A percentile compares a stretch with the other conserved stretches of the same genome.
phyloP scores from a whole-genome alignment of 306 rosid genomes.

The Prunus fruticosa region DNA sequence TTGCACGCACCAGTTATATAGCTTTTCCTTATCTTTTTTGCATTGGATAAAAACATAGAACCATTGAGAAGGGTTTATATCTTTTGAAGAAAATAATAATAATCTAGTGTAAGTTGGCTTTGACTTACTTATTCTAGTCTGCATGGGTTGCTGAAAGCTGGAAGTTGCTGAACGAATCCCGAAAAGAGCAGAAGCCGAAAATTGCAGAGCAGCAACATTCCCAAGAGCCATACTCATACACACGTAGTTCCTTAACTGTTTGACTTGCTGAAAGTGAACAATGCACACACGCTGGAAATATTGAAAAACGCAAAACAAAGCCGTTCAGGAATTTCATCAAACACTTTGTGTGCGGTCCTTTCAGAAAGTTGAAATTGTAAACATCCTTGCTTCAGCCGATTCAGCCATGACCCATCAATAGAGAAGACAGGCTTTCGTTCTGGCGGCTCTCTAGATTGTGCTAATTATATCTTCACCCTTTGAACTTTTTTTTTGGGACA shows the following conservation, averaged over 20 bases:
- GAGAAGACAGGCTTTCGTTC: not conserved
- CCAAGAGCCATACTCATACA: conserved; percentile 31
- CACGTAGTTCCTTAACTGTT: not conserved
- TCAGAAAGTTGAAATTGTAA: not conserved
- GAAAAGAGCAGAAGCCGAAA: conserved; percentile 36
- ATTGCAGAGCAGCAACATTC: conserved; percentile 38
- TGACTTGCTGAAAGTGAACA: too few relatives aligned
- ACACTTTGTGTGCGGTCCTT: conserved; percentile 31
- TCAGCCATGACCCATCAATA: not conserved
- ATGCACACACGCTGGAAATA: not conserved
- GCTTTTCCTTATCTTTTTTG: not conserved
- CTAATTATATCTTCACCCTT: not conserved
- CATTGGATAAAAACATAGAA: too few relatives aligned
- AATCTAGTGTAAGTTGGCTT: not conserved
- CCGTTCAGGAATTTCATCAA: conserved; percentile 39
- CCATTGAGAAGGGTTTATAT: not conserved
- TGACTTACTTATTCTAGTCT: conserved; percentile 48
- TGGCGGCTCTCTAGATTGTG: not conserved
- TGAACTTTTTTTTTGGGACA: too few relatives aligned
- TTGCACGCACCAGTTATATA: not conserved
- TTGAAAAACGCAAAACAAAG: not conserved
- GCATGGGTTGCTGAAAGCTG: conserved; percentile 38
- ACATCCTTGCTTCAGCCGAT: not conserved
- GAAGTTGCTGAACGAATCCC: conserved; percentile 35
- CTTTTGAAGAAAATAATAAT: not conserved